Conservation (phyloP, 345 rosid genomes). For the Eucalyptus tenuipes region DNA sequence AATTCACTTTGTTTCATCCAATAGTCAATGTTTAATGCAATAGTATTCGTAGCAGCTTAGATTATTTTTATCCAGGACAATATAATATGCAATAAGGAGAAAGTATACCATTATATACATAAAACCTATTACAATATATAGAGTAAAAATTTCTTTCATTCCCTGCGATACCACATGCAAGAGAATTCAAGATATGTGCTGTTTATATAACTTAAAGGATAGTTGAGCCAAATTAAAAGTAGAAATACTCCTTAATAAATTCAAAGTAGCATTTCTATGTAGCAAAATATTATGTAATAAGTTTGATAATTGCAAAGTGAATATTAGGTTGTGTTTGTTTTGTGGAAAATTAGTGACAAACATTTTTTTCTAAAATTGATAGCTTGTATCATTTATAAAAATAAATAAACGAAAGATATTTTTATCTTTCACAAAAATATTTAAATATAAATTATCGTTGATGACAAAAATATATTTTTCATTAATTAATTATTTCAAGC, state of each 20-base stretch:
- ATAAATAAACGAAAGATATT: too few relatives aligned
- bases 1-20: not conserved
- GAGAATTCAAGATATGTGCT: not conserved
- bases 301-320: not conserved
- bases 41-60: not conserved
- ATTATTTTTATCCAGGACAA: not conserved
- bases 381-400: not conserved
- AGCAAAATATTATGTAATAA: not conserved
- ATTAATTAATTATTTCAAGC: too few relatives aligned
- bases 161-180: not conserved
- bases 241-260: not conserved
- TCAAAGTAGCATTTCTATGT: not conserved
- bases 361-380: too few relatives aligned
- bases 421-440: too few relatives aligned
- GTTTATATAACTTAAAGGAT: not conserved
- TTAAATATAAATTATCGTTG: too few relatives aligned
- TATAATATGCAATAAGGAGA: not conserved
- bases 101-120: not conserved
- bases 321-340: not conserved
- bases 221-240: not conserved
- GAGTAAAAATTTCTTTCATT: not conserved
- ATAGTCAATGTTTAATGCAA: not conserved
- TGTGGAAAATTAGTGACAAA: too few relatives aligned
- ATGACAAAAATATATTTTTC: too few relatives aligned
- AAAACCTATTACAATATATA: not conserved